Evolutionary conservation across 2,329 filamentous ascomycete species (phyloP).

Genomic region (Monosporascus sp.): DNA sequence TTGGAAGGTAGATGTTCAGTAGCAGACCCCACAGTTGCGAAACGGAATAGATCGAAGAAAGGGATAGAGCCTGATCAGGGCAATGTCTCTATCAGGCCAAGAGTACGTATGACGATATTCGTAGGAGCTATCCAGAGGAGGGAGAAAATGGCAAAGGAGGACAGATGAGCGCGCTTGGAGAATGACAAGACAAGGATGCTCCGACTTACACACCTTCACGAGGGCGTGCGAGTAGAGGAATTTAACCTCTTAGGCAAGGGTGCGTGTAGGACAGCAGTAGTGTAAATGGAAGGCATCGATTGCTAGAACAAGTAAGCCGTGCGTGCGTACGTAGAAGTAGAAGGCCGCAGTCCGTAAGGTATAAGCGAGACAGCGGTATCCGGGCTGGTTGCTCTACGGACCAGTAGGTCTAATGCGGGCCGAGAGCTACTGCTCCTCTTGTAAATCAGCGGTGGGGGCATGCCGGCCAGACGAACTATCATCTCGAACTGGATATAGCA

Average conservation of each 20-base stretch:
- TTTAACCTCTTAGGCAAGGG: not conserved
- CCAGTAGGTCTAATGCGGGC: too few species aligned
- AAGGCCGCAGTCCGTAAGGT: not conserved
- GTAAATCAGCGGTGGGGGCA: too few species aligned
- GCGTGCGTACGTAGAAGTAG: not conserved
- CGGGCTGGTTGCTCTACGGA: too few species aligned
- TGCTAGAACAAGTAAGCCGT: not conserved
- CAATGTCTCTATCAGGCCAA: not conserved
- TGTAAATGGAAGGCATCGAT: not conserved
- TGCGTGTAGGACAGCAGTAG: not conserved
- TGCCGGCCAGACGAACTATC: not conserved
- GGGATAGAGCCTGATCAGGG: not conserved
- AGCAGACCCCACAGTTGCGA: not conserved
- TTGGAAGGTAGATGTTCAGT: not conserved
- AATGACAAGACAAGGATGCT: constrained; percentile 20
- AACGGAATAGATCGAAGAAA: not conserved
- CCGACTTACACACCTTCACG: constrained; percentile 9
- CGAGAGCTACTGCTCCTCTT: too few species aligned
- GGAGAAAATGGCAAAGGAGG: constrained; percentile 19
- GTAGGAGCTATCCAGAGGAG: constrained; percentile 8
- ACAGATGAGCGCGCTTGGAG: constrained; percentile 21
- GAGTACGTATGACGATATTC: constrained; percentile 2
- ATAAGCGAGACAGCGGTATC: not conserved
- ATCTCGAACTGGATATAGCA: not conserved
- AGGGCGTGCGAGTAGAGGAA: constrained; percentile 8